Percentiles rank a stretch among this genome's conserved stretches.
Conservation (phyloP, 2,329 filamentous ascomycete species). For the Stagonosporopsis chrysanthemi region DNA sequence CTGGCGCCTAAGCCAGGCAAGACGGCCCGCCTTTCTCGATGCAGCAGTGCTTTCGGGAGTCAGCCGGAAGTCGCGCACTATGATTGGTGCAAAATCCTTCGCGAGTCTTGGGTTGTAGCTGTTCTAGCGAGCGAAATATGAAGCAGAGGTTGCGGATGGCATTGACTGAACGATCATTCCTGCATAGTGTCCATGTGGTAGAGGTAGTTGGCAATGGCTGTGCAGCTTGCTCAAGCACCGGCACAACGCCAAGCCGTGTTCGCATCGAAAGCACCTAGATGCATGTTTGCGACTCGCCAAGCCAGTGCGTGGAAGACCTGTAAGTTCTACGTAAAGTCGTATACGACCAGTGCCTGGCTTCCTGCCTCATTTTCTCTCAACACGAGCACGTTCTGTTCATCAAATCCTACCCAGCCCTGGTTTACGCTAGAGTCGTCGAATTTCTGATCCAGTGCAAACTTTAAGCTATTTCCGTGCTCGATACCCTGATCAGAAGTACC, state of each 20-base stretch:
- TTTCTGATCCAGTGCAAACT: constrained; percentile 44
- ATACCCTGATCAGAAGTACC: constrained; percentile 32
- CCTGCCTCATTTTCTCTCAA: constrained; percentile 74
- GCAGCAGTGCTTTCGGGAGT: constrained; percentile 9
- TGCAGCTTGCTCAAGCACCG: not conserved
- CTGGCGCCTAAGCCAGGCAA: constrained; percentile 23
- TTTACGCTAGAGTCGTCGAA: constrained; percentile 54
- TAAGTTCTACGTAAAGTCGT: constrained; percentile 75
- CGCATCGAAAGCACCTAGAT: not conserved
- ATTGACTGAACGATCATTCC: not conserved
- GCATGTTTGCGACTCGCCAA: not conserved
- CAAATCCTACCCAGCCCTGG: constrained; percentile 79
- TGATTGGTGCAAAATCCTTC: constrained; percentile 22
- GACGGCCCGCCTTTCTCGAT: constrained; percentile 29
- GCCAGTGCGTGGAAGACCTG: not conserved
- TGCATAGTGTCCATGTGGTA: not conserved
- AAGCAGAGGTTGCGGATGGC: not conserved
- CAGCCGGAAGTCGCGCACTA: constrained; percentile 6
- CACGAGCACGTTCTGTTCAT: constrained; percentile 90
- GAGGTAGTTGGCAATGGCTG: constrained; percentile 2
- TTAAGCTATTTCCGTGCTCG: constrained; percentile 43
- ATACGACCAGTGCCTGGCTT: constrained; percentile 78
- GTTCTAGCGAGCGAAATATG: not conserved
- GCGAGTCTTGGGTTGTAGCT: not conserved
- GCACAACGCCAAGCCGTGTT: not conserved